A percentile compares a stretch with the other conserved stretches of the same genome.
Evolutionary conservation across 768 basidiomycete species (phyloP).

Genomic region (Mycena olivaceomarginata): DNA sequence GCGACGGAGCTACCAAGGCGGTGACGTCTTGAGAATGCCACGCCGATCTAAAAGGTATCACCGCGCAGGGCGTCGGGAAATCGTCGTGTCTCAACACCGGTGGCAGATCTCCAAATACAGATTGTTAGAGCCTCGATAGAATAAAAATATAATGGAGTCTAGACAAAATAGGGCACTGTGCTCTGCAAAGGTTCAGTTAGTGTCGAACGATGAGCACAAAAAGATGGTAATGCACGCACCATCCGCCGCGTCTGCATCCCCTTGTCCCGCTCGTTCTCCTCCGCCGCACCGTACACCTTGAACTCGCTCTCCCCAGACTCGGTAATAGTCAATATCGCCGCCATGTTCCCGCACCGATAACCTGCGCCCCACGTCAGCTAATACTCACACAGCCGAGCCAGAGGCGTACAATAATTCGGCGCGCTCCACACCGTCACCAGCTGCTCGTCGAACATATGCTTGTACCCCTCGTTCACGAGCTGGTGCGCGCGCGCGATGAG

Average conservation of each 20-base stretch:
- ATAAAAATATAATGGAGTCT: constrained; percentile 39
- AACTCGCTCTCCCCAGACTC: constrained; percentile 82
- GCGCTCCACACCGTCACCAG: constrained; percentile 97
- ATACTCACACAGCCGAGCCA: neutral
- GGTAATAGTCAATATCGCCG: constrained; percentile 90
- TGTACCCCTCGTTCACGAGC: constrained; percentile 96
- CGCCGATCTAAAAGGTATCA: too few relatives aligned
- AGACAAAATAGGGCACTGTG: constrained; percentile 75
- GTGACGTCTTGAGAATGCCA: too few relatives aligned
- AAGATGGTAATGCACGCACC: constrained; percentile 66
- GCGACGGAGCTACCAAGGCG: too few relatives aligned
- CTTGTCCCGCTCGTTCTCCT: constrained; percentile 92
- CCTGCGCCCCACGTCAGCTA: constrained; percentile 41
- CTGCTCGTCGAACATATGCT: constrained; percentile 96
- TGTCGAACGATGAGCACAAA: neutral
- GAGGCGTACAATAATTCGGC: constrained; percentile 85
- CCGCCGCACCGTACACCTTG: constrained; percentile 90
- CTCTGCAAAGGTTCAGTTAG: constrained; percentile 56
- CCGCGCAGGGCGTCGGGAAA: too few relatives aligned
- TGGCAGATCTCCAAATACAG: constrained; percentile 11
- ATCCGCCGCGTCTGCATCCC: constrained; percentile 84
- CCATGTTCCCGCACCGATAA: constrained; percentile 90
- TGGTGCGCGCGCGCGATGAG: constrained; percentile 98
- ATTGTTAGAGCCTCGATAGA: neutral
- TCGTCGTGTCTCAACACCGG: too few relatives aligned